These are phyloP conservation scores for Tolypocladium paradoxum DNA, from an alignment of 2,329 filamentous ascomycete genomes.

Conservation along the genomic window DNA sequence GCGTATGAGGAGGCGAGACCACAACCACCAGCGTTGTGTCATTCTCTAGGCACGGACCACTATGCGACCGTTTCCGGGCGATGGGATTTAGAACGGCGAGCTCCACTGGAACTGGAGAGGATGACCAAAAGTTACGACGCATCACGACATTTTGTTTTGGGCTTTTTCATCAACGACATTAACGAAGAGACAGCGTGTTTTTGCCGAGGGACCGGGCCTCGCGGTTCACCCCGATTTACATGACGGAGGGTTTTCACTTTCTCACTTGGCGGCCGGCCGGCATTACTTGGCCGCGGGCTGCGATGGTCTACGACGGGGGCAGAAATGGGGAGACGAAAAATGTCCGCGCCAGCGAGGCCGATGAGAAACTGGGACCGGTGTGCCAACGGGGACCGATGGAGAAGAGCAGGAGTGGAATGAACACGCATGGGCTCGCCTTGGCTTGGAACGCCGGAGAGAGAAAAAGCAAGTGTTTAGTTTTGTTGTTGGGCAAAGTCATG, in stretches of 20 bases:
- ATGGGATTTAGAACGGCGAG: background rate
- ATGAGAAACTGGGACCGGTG: background rate
- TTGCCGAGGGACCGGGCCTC: background rate
- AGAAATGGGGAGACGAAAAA: background rate
- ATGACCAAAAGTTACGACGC: background rate
- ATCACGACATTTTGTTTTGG: background rate
- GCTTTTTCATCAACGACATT: too few relatives aligned
- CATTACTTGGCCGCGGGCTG: background rate
- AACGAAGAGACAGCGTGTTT: background rate
- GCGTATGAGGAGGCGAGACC: constrained; percentile 18
- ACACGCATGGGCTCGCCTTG: background rate
- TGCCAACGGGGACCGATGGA: background rate
- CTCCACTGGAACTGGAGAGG: background rate
- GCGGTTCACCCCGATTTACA: background rate
- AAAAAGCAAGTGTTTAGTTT: background rate
- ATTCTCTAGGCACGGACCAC: constrained; percentile 24
- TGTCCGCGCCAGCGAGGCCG: background rate
- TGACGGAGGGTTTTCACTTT: background rate
- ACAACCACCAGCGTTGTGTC: constrained; percentile 27
- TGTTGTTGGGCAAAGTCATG: background rate
- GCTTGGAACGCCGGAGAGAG: background rate
- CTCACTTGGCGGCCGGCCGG: background rate
- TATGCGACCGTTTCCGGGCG: background rate
- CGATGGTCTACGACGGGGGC: background rate
- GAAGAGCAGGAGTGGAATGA: background rate